These are phyloP conservation scores for Arabidopsis suecica DNA, from an alignment of 345 rosid species.

Conservation along the genomic window DNA sequence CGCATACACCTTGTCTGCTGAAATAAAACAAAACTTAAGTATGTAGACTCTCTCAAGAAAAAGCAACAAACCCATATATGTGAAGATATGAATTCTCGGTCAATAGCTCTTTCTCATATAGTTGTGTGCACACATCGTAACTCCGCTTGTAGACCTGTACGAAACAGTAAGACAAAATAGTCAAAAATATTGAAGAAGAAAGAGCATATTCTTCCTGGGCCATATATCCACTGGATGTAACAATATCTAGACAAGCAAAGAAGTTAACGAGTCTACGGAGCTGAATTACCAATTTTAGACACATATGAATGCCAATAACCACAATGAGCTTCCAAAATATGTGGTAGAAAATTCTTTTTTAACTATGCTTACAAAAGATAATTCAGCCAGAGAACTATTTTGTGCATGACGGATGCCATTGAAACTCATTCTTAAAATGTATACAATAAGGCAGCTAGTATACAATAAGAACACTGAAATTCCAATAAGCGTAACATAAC, in stretches of 20 bases:
- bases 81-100: conserved; percentile 81
- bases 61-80: conserved; percentile 75
- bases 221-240: conserved; percentile 20
- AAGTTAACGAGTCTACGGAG: conserved; percentile 9
- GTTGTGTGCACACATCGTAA: conserved; percentile 76
- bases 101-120: conserved; percentile 91
- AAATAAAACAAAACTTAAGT: conserved; percentile 12
- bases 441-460: background rate
- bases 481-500: background rate
- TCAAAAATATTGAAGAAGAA: conserved; percentile 10
- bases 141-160: conserved; percentile 90
- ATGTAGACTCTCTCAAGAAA: conserved; percentile 21
- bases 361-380: background rate
- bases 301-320: conserved; percentile 30
- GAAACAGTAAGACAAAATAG: conserved; percentile 30
- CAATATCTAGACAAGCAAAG: conserved; percentile 17
- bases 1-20: background rate
- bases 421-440: conserved; percentile 5
- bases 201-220: background rate
- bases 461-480: conserved; percentile 20
- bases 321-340: conserved; percentile 12
- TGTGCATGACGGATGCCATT: conserved; percentile 15
- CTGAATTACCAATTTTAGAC: conserved; percentile 3
- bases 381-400: conserved; percentile 14
- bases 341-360: background rate